Evolutionary conservation across 164 flowering plant species (phyloP).

Genomic region (Sedum album): DNA sequence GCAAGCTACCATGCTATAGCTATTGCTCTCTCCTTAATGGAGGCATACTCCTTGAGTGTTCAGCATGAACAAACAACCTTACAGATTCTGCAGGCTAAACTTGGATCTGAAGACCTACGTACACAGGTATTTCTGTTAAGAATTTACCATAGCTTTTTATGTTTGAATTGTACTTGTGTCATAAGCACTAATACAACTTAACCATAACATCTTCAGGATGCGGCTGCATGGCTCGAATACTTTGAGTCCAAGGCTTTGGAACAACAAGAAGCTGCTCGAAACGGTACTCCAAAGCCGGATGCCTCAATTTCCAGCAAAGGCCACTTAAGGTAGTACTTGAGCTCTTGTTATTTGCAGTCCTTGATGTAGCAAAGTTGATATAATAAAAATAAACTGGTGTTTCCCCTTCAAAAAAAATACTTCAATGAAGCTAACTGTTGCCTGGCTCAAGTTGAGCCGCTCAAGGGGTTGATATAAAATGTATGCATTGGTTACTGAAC

Average conservation of each 20-base stretch:
- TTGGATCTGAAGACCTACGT: conserved; percentile 74
- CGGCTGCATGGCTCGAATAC: conserved; percentile 99
- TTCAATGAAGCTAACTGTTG: too few relatives aligned
- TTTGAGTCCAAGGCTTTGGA: conserved; percentile 99
- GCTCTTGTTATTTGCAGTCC: neutral
- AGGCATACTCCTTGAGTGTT: conserved; percentile 96
- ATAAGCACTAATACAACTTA: neutral
- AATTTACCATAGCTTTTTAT: neutral
- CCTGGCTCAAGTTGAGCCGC: neutral
- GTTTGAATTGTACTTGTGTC: neutral
- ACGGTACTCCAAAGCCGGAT: conserved; percentile 95
- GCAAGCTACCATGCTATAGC: conserved; percentile 99
- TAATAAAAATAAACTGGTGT: too few relatives aligned
- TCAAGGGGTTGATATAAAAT: neutral
- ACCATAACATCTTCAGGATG: conserved; percentile 55
- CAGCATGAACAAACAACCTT: conserved; percentile 99
- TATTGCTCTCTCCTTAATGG: conserved; percentile 96
- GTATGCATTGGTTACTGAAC: neutral
- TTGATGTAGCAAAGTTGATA: too few relatives aligned
- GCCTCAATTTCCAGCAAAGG: conserved; percentile 99
- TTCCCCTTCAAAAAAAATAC: too few relatives aligned
- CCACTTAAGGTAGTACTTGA: conserved; percentile 61
- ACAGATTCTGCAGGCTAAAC: conserved; percentile 82
- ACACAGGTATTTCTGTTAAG: conserved; percentile 42
- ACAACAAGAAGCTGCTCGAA: conserved; percentile 99